These are phyloP conservation scores for Blastomyces gilchristii DNA, from an alignment of 2,329 filamentous ascomycete species.

Conservation along the genomic window DNA sequence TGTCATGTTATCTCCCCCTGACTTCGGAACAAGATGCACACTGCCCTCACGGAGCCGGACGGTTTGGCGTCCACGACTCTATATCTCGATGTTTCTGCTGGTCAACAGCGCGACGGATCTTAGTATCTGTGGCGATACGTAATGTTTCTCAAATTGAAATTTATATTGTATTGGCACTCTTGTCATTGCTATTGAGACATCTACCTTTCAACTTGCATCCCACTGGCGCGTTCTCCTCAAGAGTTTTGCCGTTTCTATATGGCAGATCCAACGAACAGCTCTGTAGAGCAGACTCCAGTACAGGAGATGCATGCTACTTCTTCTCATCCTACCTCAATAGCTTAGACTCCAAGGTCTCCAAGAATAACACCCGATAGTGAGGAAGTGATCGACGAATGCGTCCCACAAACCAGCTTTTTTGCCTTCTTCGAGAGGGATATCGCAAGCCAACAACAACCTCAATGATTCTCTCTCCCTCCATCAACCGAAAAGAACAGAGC, in stretches of 20 bases:
- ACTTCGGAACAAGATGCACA: not conserved
- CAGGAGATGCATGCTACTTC: not conserved
- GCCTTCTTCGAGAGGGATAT: not conserved
- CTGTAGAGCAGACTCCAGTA: not conserved
- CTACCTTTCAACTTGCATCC: not conserved
- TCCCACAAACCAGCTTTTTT: not conserved
- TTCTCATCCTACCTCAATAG: not conserved
- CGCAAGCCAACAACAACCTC: not conserved
- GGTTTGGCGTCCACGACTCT: no score
- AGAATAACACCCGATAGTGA: not conserved
- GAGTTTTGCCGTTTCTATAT: not conserved
- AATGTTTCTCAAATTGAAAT: not conserved
- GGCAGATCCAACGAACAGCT: not conserved
- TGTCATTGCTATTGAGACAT: not conserved
- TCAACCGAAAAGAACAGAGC: constrained; percentile 11
- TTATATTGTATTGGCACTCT: not conserved
- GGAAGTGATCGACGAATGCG: constrained; percentile 1
- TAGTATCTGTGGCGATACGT: not conserved
- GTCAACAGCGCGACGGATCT: not conserved
- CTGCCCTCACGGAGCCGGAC: not conserved
- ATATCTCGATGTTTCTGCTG: not conserved
- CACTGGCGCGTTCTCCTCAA: not conserved
- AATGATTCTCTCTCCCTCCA: constrained; percentile 16
- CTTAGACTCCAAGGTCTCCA: not conserved
- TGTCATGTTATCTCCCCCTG: not conserved